A percentile compares a stretch with the other conserved stretches of the same genome.
Evolutionary conservation across 2,329 filamentous ascomycete genomes (phyloP).

Genomic region (Penicillium sp.): DNA sequence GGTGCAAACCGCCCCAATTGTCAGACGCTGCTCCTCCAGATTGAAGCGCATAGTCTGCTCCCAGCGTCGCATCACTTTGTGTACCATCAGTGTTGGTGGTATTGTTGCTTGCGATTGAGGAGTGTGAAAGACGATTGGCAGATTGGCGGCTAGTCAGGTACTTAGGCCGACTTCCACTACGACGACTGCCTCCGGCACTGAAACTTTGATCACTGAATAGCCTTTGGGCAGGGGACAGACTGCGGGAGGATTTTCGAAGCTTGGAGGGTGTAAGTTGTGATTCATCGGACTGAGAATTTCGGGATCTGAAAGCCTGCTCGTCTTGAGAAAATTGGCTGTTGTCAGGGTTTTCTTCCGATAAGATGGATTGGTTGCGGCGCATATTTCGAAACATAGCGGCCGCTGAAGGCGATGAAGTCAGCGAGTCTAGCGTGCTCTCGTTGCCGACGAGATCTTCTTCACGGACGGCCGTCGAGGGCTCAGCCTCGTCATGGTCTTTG

Average conservation of each 20-base stretch:
- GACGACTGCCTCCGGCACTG: slow-evolving; percentile 28
- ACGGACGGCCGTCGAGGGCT: slow-evolving; percentile 17
- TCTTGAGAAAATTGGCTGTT: slow-evolving; percentile 23
- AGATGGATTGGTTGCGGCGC: slow-evolving; percentile 38
- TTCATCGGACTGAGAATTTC: slow-evolving; percentile 21
- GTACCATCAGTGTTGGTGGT: slow-evolving; percentile 61
- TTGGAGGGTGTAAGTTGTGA: slow-evolving; percentile 29
- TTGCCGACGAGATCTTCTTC: slow-evolving; percentile 27
- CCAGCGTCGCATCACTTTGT: slow-evolving; percentile 71
- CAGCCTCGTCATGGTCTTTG: slow-evolving; percentile 14
- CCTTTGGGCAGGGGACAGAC: slow-evolving; percentile 27
- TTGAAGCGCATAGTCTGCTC: slow-evolving; percentile 78
- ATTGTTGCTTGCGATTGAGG: slow-evolving; percentile 56
- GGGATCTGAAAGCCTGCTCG: slow-evolving; percentile 21
- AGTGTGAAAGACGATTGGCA: slow-evolving; percentile 60
- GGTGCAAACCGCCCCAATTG: slow-evolving; percentile 23
- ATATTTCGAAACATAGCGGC: slow-evolving; percentile 44
- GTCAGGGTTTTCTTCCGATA: slow-evolving; percentile 23
- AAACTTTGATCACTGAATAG: slow-evolving; percentile 29
- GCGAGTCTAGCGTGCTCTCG: slow-evolving; percentile 43
- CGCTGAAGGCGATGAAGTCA: slow-evolving; percentile 48
- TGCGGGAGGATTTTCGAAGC: slow-evolving; percentile 27
- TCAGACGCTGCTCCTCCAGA: slow-evolving; percentile 72
- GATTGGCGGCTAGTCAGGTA: slow-evolving; percentile 58
- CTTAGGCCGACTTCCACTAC: slow-evolving; percentile 51